Percentiles rank a stretch among this genome's conserved stretches.
These are phyloP conservation scores for Metschnikowia colocasiae DNA, from an alignment of 805 yeast genomes.

Conservation along the genomic window DNA sequence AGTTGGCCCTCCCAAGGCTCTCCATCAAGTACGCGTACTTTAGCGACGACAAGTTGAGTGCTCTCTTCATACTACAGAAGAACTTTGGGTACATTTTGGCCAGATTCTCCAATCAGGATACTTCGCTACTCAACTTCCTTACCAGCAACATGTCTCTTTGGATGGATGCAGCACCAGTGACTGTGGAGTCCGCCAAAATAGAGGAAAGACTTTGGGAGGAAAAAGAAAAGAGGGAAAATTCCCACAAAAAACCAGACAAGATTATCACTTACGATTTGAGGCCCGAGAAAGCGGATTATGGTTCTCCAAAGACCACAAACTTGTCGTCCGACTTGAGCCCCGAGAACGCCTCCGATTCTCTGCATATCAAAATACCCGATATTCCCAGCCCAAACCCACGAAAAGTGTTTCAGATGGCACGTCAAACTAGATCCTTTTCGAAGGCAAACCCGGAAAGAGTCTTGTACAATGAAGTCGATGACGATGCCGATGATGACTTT, in stretches of 20 bases:
- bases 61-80: slow-evolving; percentile 13
- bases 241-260: slow-evolving; percentile 3
- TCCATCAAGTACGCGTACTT: slow-evolving; percentile 11
- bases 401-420: neutral
- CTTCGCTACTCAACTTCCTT: slow-evolving; percentile 3
- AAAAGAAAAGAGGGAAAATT: slow-evolving; percentile 7
- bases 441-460: slow-evolving; percentile 5
- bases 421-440: slow-evolving; percentile 1
- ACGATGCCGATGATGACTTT: neutral
- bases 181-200: neutral
- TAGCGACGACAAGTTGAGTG: slow-evolving; percentile 6
- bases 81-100: slow-evolving; percentile 15
- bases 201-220: slow-evolving; percentile 5
- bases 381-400: neutral
- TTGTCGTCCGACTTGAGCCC: neutral
- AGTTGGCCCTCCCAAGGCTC: slow-evolving; percentile 14
- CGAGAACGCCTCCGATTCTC: neutral
- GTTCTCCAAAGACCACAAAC: neutral
- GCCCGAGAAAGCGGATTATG: neutral
- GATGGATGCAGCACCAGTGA: neutral
- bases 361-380: neutral
- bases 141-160: neutral
- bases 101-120: slow-evolving; percentile 4
- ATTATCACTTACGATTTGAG: neutral
- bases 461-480: slow-evolving; percentile 7